Conservation (phyloP, 73 alveolate species). For the Paramecium pentaurelia region DNA sequence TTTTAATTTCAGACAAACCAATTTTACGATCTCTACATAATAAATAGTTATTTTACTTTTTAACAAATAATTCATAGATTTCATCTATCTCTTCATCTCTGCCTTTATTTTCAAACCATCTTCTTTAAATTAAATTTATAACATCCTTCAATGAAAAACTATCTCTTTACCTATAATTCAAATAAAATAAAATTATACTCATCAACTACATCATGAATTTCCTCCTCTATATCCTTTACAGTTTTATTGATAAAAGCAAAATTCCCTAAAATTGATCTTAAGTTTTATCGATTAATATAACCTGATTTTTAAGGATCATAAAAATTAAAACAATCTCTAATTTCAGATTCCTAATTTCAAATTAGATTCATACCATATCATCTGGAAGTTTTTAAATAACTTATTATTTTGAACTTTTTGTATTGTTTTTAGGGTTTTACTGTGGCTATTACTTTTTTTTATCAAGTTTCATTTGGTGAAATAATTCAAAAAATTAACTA, state of each 20-base stretch:
- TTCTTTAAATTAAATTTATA: background rate
- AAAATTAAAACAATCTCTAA: conserved; percentile 44
- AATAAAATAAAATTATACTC: background rate
- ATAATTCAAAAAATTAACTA: background rate
- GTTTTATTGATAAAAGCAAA: conserved; percentile 52
- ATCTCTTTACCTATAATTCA: background rate
- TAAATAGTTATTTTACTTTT: background rate
- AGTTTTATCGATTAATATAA: background rate
- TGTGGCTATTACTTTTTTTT: background rate
- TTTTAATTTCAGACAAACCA: conserved; percentile 35
- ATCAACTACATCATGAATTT: background rate
- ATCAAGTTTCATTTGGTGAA: background rate
- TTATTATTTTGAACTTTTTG: background rate
- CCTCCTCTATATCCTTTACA: conserved; percentile 53
- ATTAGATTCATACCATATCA: conserved; percentile 35
- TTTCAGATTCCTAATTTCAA: conserved; percentile 41
- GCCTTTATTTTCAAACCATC: conserved; percentile 50
- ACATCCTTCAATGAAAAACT: conserved; percentile 34
- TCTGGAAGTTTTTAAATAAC: conserved; percentile 33
- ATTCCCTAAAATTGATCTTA: conserved; percentile 55
- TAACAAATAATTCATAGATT: conserved; percentile 47
- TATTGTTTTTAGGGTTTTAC: background rate
- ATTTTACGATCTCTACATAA: conserved; percentile 45
- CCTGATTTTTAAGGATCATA: conserved; percentile 50
- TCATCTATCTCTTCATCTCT: conserved; percentile 58